Evolutionary conservation across 2,329 filamentous ascomycete species (phyloP).

Genomic region (Didymella segeticola): DNA sequence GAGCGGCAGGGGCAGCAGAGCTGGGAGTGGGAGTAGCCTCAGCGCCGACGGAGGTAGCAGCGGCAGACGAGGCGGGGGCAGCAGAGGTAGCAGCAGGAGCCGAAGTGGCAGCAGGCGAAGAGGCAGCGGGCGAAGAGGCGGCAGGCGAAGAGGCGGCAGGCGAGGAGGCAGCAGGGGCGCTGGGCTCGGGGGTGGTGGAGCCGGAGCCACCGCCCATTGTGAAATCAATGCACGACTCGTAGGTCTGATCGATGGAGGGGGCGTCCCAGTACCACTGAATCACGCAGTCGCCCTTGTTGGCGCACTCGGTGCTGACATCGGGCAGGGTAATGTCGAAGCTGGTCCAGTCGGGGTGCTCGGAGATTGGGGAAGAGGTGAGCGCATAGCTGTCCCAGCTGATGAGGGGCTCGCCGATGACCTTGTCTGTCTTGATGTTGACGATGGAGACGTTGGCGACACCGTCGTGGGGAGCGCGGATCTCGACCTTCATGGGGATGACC

Average conservation of each 20-base stretch:
- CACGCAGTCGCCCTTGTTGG: conserved; percentile 59
- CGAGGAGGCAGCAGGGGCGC: conserved; percentile 8
- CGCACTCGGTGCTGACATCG: conserved; percentile 56
- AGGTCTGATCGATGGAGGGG: conserved; percentile 63
- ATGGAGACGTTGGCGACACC: conserved; percentile 66
- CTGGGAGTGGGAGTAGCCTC: conserved; percentile 10
- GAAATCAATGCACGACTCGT: conserved; percentile 69
- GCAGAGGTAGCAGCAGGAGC: conserved; percentile 9
- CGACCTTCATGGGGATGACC: conserved; percentile 54
- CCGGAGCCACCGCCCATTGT: conserved; percentile 45
- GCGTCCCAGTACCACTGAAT: conserved; percentile 71
- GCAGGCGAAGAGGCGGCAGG: conserved; percentile 9
- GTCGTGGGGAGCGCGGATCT: conserved; percentile 61
- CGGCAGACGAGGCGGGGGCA: conserved; percentile 15
- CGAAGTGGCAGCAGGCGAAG: conserved; percentile 14
- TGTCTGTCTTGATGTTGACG: conserved; percentile 61
- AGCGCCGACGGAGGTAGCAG: conserved; percentile 10
- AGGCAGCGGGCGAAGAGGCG: conserved; percentile 11
- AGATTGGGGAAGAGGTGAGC: conserved; percentile 53
- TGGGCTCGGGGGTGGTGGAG: conserved; percentile 14
- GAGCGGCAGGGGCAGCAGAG: conserved; percentile 13
- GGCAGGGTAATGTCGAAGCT: conserved; percentile 63
- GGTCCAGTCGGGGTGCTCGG: conserved; percentile 52
- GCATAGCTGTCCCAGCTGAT: conserved; percentile 65
- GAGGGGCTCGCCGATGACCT: conserved; percentile 60